Base-by-base conservation (phyloP, 2,329 filamentous ascomycete genomes). In the Didymella sp. region DNA sequence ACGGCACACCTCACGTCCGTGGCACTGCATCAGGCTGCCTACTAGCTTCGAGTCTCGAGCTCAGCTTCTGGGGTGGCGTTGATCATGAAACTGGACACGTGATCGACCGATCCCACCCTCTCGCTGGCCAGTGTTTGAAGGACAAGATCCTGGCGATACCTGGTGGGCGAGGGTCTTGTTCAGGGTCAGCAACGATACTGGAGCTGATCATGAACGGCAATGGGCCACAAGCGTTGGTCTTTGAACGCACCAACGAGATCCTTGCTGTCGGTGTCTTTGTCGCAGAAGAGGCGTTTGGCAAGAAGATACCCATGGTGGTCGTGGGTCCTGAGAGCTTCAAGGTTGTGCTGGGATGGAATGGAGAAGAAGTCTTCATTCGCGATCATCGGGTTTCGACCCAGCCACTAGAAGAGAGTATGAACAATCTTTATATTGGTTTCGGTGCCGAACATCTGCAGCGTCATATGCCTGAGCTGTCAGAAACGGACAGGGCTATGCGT, bases 61-160 rank as follows among this genome's bases (percentile, higher is more conserved):
- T 82, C 19, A 82, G 80, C 64, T 82, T 82, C 65, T 81, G 78
- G 79, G 78, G 77, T 7, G 80, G 80, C 0, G 75, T 81, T 1
- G 61, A 78, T 35, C 68, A 77, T 1, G 51, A 69, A 3, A 80
- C 75, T 0, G 78, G 81, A 31, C 59, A 73, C 12, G 68, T 82
- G 1, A 76, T 81, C 42, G 81, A 82, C 51, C 72, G 68, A 1
- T 77, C 79, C 35, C 79, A 82, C 50, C 76, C 77, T 0, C 61
- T 82, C 2, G 62, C 60, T 6, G 78, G 78, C 0, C 30, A 66
- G 6, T 59, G 45, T 15, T 53, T 82, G 0, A 60, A 69, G 3
- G 67, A 65, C 11, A 63, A 64, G 0, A 64, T 82, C 1, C 68
- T 83, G 0, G 80, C 77, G 1, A 78, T 82, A 13, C 80, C 81